Conservation (phyloP, 306 rosid genomes). For the Rosa persica region DNA sequence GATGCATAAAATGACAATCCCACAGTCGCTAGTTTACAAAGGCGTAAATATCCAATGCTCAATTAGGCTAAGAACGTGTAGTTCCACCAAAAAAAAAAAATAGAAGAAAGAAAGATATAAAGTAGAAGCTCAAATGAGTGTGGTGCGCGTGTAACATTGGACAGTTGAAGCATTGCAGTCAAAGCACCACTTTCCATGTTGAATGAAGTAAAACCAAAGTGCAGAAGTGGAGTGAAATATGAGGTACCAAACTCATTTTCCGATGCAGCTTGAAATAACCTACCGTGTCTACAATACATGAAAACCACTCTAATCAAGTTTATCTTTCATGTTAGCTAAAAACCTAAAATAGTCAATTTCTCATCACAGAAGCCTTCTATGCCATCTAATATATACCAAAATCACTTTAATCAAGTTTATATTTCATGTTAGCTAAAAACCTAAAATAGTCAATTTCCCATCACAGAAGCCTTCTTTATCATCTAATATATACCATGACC, state of each 20-base stretch:
- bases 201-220: constrained; percentile 3
- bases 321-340: not conserved
- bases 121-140: not conserved
- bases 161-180: not conserved
- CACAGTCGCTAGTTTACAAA: not conserved
- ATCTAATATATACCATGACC: constrained; percentile 11
- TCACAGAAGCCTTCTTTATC: not conserved
- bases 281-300: not conserved
- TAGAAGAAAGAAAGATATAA: not conserved
- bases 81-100: not conserved
- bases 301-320: not conserved
- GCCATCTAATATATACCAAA: constrained; percentile 9
- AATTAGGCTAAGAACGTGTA: not conserved
- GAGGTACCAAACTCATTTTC: not conserved
- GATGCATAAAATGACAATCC: not conserved
- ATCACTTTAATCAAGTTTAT: not conserved
- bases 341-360: not conserved
- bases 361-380: not conserved
- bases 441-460: not conserved
- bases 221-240: not conserved
- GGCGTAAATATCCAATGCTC: not conserved
- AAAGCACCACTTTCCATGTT: not conserved
- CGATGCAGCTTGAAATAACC: not conserved
- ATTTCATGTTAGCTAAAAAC: not conserved
- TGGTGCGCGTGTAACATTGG: not conserved